phyloP scores from a whole-genome alignment of 192 early-diverging fungal genomes.

The Dispira simplex region DNA sequence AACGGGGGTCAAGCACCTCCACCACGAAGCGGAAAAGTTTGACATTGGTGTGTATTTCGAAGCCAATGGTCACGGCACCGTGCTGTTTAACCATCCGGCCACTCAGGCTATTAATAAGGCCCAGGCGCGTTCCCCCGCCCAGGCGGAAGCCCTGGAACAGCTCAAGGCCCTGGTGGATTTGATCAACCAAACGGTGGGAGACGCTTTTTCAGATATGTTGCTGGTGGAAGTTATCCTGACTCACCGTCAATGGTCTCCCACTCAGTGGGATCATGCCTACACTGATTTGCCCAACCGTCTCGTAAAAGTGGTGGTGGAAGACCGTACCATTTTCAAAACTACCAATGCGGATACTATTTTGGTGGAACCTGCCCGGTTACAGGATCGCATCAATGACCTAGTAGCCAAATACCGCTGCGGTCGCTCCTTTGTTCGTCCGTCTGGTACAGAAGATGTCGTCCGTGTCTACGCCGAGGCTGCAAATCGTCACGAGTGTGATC shows the following conservation, averaged over 20 bases:
- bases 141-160: slow-evolving; percentile 58
- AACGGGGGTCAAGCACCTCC: slow-evolving; percentile 98
- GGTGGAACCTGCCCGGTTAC: slow-evolving; percentile 71
- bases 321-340: slow-evolving; percentile 81
- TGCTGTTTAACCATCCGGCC: slow-evolving; percentile 76
- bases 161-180: slow-evolving; percentile 77
- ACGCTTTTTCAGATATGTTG: slow-evolving; percentile 95
- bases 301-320: slow-evolving; percentile 86
- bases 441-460: slow-evolving; percentile 97
- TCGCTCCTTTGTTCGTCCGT: slow-evolving; percentile 93
- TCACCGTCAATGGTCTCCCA: slow-evolving; percentile 59
- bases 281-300: slow-evolving; percentile 88
- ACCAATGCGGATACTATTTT: slow-evolving; percentile 94
- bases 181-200: slow-evolving; percentile 98
- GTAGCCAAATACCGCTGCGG: slow-evolving; percentile 75
- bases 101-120: slow-evolving; percentile 35
- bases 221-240: slow-evolving; percentile 86
- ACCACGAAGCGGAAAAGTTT: slow-evolving; percentile 95
- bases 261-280: slow-evolving; percentile 88
- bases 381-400: slow-evolving; percentile 66
- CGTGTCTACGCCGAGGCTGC: slow-evolving; percentile 98
- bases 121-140: slow-evolving; percentile 42
- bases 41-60: slow-evolving; percentile 99
- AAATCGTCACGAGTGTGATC: slow-evolving; percentile 76
- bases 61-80: slow-evolving; percentile 98